Conservation (phyloP, 2,329 filamentous ascomycete species). For the Exserohilum rostratum region DNA sequence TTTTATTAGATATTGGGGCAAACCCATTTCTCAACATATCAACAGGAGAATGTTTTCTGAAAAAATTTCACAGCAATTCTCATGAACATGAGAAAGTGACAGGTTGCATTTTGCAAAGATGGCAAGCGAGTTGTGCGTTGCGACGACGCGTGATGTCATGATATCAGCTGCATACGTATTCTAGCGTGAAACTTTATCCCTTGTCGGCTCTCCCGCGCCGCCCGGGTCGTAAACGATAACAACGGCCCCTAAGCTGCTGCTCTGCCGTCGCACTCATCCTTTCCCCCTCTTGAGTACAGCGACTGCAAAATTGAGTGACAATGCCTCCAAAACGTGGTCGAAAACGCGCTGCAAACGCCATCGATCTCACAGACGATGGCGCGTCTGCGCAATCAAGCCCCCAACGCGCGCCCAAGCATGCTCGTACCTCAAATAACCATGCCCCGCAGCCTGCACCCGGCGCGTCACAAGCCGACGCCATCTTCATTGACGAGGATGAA, state of each 20-base stretch:
- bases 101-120: no score
- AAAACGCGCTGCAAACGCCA: constrained; percentile 13
- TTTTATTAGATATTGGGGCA: no score
- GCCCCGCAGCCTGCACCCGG: constrained; percentile 18
- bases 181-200: constrained; percentile 19
- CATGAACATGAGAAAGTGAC: no score
- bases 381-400: constrained; percentile 17
- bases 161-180: constrained; percentile 28
- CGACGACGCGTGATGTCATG: background rate
- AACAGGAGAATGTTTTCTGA: no score
- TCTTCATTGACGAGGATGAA: constrained; percentile 36
- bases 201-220: background rate
- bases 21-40: no score
- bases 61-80: no score
- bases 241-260: background rate
- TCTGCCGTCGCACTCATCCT: background rate
- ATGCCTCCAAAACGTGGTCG: constrained; percentile 17
- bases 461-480: constrained; percentile 34
- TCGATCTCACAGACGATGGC: constrained; percentile 16
- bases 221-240: background rate
- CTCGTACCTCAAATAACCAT: constrained; percentile 26
- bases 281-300: background rate
- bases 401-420: constrained; percentile 35
- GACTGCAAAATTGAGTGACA: background rate
- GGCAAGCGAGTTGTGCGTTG: no score